A percentile compares a stretch with the other conserved stretches of the same genome.
These are phyloP conservation scores for Acanthamoeba castellanii DNA, from an alignment of 208 protist genomes.

Conservation along the genomic window DNA sequence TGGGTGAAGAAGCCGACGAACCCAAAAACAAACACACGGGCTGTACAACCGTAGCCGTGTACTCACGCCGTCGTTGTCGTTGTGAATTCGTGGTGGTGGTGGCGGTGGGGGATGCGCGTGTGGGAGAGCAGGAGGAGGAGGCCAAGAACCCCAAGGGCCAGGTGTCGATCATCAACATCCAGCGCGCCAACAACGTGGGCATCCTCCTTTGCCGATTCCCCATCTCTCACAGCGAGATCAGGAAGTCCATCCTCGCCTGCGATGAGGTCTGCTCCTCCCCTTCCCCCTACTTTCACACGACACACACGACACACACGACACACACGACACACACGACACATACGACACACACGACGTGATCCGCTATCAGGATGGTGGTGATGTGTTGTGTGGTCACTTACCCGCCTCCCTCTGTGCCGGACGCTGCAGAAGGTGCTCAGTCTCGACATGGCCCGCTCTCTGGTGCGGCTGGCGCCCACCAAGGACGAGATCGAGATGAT, in stretches of 20 bases:
- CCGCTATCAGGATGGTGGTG: no score
- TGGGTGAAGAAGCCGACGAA: no score
- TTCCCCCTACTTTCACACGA: background rate
- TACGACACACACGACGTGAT: no score
- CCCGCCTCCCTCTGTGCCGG: background rate
- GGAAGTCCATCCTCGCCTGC: constrained; percentile 37
- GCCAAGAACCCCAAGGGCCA: background rate
- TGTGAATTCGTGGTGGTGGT: no score
- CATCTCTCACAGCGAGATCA: background rate
- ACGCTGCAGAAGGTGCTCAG: constrained; percentile 44
- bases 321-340: no score
- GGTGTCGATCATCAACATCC: constrained; percentile 17
- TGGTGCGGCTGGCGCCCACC: constrained; percentile 47
- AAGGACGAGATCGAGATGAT: constrained; percentile 66
- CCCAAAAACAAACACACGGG: no score
- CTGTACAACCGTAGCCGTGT: no score
- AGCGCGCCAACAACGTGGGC: constrained; percentile 66
- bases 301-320: no score
- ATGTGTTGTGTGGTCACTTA: background rate
- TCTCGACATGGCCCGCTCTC: background rate
- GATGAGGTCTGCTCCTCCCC: constrained; percentile 1
- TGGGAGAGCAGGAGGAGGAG: constrained; percentile 24
- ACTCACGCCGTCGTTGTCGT: no score
- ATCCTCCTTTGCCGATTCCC: constrained; percentile 36
- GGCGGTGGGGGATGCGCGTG: no score